A percentile compares a stretch with the other conserved stretches of the same genome.
phyloP scores from a whole-genome alignment of 2,329 filamentous ascomycete species.

The Gaeumannomyces sp. region DNA sequence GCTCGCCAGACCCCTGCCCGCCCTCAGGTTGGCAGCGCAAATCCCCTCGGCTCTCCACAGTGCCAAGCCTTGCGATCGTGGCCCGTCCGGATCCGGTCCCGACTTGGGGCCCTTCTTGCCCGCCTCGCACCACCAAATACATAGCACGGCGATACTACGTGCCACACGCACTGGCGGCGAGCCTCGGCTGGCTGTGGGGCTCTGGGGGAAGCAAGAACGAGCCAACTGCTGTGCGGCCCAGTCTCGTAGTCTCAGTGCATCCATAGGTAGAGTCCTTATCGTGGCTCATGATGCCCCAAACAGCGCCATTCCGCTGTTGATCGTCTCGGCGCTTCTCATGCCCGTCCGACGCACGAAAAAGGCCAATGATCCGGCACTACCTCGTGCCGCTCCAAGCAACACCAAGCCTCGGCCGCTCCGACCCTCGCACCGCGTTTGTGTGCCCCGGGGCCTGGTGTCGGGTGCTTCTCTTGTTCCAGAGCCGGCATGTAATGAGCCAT shows the following conservation, averaged over 20 bases:
- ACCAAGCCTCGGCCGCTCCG: neutral
- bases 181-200: no score
- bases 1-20: neutral
- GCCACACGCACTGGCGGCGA: neutral
- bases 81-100: neutral
- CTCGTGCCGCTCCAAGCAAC: neutral
- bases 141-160: neutral
- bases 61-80: neutral
- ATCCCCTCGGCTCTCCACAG: neutral
- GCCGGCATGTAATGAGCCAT: neutral
- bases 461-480: neutral
- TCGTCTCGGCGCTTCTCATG: neutral
- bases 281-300: neutral
- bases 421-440: neutral
- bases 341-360: neutral
- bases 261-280: neutral
- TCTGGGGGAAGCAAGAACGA: no score
- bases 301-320: neutral
- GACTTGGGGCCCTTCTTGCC: neutral
- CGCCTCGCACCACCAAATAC: neutral
- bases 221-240: neutral
- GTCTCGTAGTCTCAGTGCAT: no score
- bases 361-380: neutral
- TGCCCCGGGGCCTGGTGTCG: neutral
- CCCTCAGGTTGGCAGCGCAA: neutral